A percentile compares a stretch with the other conserved stretches of the same genome.
Evolutionary conservation across 805 yeast species (phyloP).

Genomic region (Metschnikowia sp.): DNA sequence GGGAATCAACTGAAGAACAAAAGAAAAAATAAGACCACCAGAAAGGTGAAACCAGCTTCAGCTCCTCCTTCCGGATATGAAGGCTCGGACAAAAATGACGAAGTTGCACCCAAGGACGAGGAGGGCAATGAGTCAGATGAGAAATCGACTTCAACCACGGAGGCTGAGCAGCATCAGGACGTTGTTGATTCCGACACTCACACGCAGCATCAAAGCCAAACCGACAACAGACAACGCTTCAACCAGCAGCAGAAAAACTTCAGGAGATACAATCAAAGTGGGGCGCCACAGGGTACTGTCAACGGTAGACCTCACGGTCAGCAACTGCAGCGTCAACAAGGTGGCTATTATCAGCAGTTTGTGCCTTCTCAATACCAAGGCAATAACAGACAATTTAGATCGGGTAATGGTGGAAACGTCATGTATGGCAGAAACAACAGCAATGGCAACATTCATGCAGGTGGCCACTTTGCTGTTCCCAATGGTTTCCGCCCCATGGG

Average conservation of each 20-base stretch:
- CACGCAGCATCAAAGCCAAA: conserved; percentile 10
- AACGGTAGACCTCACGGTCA: conserved; percentile 19
- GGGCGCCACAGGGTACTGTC: conserved; percentile 18
- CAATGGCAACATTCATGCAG: conserved; percentile 20
- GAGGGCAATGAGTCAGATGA: conserved; percentile 6
- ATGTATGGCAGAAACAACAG: conserved; percentile 16
- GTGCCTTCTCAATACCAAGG: conserved; percentile 27
- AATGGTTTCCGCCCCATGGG: conserved; percentile 21
- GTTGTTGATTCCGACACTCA: conserved; percentile 5
- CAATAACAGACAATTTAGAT: conserved; percentile 28
- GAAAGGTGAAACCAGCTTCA: conserved; percentile 14
- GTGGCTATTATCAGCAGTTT: conserved; percentile 27
- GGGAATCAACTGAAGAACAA: conserved; percentile 23
- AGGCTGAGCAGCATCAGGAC: conserved; percentile 9
- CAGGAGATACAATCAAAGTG: conserved; percentile 27
- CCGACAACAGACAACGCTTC: conserved; percentile 10
- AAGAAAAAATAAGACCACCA: conserved; percentile 24
- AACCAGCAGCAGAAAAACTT: conserved; percentile 24
- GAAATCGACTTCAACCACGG: conserved; percentile 2
- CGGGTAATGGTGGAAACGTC: conserved; percentile 13
- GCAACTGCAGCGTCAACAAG: conserved; percentile 19
- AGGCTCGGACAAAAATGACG: conserved; percentile 11
- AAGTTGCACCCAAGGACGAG: conserved; percentile 10
- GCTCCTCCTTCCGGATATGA: conserved; percentile 8
- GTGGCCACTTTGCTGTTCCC: conserved; percentile 9